These are phyloP conservation scores for Claviceps maximensis DNA, from an alignment of 2,329 filamentous ascomycete genomes.

Conservation along the genomic window DNA sequence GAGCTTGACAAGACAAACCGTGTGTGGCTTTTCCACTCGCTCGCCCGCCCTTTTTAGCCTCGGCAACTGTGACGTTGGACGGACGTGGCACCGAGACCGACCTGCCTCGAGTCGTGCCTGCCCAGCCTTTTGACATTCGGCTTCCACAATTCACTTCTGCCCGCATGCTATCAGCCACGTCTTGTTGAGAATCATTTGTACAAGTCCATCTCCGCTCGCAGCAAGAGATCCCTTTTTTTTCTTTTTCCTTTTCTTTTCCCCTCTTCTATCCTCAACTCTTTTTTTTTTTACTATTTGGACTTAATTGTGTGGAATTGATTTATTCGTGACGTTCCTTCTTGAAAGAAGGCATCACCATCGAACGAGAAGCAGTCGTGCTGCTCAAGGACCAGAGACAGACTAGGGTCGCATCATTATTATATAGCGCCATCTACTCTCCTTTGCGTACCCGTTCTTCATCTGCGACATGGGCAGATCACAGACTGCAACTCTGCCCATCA, in stretches of 20 bases:
- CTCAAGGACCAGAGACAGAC: background rate
- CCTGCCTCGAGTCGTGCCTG: background rate
- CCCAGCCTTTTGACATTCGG: background rate
- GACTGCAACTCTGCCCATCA: slow-evolving; percentile 51
- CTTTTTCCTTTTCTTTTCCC: background rate
- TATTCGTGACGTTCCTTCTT: background rate
- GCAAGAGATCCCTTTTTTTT: background rate
- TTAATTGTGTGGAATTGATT: background rate
- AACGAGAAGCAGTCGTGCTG: background rate
- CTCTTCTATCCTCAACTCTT: too few species aligned
- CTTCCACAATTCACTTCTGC: background rate
- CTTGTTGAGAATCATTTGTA: background rate
- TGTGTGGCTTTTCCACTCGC: background rate
- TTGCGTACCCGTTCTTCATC: background rate
- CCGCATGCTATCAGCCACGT: background rate
- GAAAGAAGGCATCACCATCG: background rate
- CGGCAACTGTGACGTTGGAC: slow-evolving; percentile 1
- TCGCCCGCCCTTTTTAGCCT: background rate
- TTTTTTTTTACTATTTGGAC: background rate
- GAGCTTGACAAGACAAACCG: too few species aligned
- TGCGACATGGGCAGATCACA: slow-evolving; percentile 26
- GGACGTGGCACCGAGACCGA: too few species aligned
- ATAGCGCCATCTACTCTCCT: background rate
- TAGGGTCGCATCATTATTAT: background rate
- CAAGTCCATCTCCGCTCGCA: background rate